phyloP scores from a whole-genome alignment of 768 basidiomycete genomes.

The Lenzites betulinus region DNA sequence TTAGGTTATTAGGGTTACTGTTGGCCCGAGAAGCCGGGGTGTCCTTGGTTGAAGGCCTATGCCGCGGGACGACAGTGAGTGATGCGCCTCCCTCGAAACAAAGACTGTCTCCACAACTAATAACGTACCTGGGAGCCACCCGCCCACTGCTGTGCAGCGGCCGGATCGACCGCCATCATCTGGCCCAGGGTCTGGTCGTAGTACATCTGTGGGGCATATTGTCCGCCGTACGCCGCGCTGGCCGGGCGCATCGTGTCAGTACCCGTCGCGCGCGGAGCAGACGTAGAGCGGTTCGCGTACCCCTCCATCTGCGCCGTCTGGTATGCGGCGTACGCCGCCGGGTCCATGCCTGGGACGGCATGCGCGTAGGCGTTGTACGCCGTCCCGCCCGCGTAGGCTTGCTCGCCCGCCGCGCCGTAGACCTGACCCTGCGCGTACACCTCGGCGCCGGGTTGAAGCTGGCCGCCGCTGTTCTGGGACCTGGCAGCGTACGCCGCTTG shows the following conservation, averaged over 20 bases:
- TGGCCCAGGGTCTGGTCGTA: constrained; percentile 14
- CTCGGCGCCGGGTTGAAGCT: neutral
- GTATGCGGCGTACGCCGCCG: constrained; percentile 12
- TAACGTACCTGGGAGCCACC: constrained; percentile 5
- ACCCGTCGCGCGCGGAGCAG: neutral
- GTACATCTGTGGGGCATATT: constrained; percentile 16
- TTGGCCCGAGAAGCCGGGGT: constrained; percentile 4
- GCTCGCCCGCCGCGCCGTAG: constrained; percentile 2
- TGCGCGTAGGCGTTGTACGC: constrained; percentile 17
- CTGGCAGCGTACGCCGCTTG: neutral
- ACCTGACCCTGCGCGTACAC: constrained; percentile 7
- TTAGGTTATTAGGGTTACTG: constrained; percentile 7
- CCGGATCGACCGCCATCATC: constrained; percentile 10
- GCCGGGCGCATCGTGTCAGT: neutral
- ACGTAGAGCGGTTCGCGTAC: neutral
- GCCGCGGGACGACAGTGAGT: neutral
- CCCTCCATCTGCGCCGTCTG: constrained; percentile 9
- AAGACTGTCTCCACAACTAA: neutral
- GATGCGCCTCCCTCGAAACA: constrained; percentile 2
- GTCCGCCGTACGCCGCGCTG: constrained; percentile 2
- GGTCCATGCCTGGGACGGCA: constrained; percentile 1
- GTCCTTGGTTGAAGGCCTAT: constrained; percentile 10
- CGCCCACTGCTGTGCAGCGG: constrained; percentile 16
- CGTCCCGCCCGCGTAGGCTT: constrained; percentile 10
- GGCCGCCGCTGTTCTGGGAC: neutral